A percentile compares a stretch with the other conserved stretches of the same genome.
Evolutionary conservation across 1,139 yeast species (phyloP).

Genomic region (Pneumocystis sp.): DNA sequence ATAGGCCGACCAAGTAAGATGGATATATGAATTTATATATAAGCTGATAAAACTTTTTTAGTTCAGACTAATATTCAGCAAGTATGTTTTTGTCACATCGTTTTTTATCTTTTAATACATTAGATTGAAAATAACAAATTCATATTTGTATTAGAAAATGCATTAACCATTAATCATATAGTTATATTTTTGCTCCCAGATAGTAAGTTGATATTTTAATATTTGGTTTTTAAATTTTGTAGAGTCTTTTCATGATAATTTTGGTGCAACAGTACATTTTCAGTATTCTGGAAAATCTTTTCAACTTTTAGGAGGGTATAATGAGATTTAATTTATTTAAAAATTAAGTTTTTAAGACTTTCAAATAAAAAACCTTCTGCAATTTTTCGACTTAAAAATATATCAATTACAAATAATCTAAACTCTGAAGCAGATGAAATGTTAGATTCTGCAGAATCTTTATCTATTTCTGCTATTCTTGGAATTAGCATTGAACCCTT

Average conservation of each 20-base stretch:
- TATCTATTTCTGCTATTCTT: constrained; percentile 26
- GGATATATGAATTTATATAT: background rate
- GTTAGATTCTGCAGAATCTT: constrained; percentile 24
- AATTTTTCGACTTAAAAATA: constrained; percentile 47
- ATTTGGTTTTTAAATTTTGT: background rate
- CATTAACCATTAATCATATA: constrained; percentile 51
- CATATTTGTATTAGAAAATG: constrained; percentile 47
- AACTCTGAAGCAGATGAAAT: constrained; percentile 23
- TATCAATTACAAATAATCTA: constrained; percentile 14
- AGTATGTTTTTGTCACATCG: constrained; percentile 5
- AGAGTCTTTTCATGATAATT: constrained; percentile 27
- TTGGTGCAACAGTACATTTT: constrained; percentile 76
- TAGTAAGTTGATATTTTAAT: constrained; percentile 25
- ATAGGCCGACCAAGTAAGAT: background rate
- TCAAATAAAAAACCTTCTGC: constrained; percentile 74
- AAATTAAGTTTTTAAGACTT: constrained; percentile 21
- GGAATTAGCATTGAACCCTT: constrained; percentile 84
- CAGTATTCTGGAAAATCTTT: constrained; percentile 70
- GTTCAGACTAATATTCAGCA: constrained; percentile 33
- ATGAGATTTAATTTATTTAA: constrained; percentile 10
- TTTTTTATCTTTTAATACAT: background rate
- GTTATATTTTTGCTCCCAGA: constrained; percentile 67
- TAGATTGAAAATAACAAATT: constrained; percentile 45
- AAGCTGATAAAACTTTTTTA: constrained; percentile 1
- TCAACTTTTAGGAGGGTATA: constrained; percentile 48